These are phyloP conservation scores for Marsdenia floribunda DNA, from an alignment of 257 asterid genomes.

Conservation along the genomic window DNA sequence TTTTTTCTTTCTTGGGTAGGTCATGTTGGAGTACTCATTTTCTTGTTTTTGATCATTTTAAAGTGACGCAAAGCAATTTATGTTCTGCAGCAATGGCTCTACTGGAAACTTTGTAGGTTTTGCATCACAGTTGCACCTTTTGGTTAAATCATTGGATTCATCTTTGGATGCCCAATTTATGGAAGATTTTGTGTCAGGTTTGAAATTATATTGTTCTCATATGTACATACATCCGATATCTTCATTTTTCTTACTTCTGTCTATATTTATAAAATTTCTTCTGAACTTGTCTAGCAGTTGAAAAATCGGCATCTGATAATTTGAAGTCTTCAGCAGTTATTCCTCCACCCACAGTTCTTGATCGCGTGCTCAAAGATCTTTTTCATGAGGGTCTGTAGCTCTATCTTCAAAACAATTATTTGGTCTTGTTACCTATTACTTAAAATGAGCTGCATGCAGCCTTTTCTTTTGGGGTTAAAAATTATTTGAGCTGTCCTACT, in stretches of 20 bases:
- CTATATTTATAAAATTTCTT: background rate
- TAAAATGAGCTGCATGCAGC: background rate
- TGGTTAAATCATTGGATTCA: slow-evolving; percentile 64
- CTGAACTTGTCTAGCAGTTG: slow-evolving; percentile 35
- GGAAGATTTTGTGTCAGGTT: slow-evolving; percentile 92
- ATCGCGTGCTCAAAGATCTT: slow-evolving; percentile 86
- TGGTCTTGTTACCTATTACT: background rate
- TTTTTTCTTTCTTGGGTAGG: background rate
- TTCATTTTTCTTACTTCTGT: background rate
- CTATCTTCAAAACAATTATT: slow-evolving; percentile 4
- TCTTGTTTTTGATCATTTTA: slow-evolving; percentile 9
- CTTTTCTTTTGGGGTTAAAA: background rate
- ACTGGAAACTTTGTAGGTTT: slow-evolving; percentile 62
- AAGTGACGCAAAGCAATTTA: slow-evolving; percentile 15
- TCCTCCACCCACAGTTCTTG: slow-evolving; percentile 96
- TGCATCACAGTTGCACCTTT: slow-evolving; percentile 71
- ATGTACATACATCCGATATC: background rate
- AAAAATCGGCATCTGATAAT: slow-evolving; percentile 53
- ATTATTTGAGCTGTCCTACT: background rate
- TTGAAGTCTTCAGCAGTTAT: slow-evolving; percentile 65
- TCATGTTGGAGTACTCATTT: slow-evolving; percentile 6
- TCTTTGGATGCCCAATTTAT: slow-evolving; percentile 64
- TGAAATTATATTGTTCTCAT: slow-evolving; percentile 6
- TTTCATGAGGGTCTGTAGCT: slow-evolving; percentile 57
- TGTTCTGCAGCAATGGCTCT: slow-evolving; percentile 43